Conservation (phyloP, 768 basidiomycete genomes). For the Hypsizygus marmoreus region DNA sequence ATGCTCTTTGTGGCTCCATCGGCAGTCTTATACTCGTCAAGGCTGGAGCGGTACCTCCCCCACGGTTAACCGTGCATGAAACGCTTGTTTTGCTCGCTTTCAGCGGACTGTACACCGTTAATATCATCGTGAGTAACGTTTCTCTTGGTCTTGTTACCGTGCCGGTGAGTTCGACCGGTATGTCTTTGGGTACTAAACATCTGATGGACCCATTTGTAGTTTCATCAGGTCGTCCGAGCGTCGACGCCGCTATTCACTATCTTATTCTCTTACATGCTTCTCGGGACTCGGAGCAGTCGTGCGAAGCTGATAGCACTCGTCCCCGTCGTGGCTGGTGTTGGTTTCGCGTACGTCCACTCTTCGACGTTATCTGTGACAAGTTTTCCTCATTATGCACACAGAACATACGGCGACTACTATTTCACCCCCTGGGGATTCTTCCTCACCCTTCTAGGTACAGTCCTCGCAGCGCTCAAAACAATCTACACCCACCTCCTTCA, state of each 20-base stretch:
- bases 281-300: constrained; percentile 59
- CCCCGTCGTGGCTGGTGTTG: constrained; percentile 89
- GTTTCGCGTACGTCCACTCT: constrained; percentile 69
- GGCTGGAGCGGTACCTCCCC: constrained; percentile 16
- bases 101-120: constrained; percentile 89
- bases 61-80: constrained; percentile 49
- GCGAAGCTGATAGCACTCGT: constrained; percentile 72
- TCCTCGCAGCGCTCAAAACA: constrained; percentile 93
- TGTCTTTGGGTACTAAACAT: constrained; percentile 3
- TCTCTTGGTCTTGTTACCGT: constrained; percentile 88
- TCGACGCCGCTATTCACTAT: constrained; percentile 93
- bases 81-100: constrained; percentile 73
- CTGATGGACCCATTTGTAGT: constrained; percentile 45
- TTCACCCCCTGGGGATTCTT: constrained; percentile 84
- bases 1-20: constrained; percentile 82
- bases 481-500: constrained; percentile 86
- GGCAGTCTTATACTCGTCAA: constrained; percentile 74
- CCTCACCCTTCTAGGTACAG: constrained; percentile 86
- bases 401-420: constrained; percentile 95
- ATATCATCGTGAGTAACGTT: constrained; percentile 93
- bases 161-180: constrained; percentile 57
- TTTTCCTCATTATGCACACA: constrained; percentile 25
- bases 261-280: constrained; percentile 68
- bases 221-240: constrained; percentile 96
- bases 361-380: neutral